Conservation (phyloP, 2,329 filamentous ascomycete species). For the Fusarium citri region DNA sequence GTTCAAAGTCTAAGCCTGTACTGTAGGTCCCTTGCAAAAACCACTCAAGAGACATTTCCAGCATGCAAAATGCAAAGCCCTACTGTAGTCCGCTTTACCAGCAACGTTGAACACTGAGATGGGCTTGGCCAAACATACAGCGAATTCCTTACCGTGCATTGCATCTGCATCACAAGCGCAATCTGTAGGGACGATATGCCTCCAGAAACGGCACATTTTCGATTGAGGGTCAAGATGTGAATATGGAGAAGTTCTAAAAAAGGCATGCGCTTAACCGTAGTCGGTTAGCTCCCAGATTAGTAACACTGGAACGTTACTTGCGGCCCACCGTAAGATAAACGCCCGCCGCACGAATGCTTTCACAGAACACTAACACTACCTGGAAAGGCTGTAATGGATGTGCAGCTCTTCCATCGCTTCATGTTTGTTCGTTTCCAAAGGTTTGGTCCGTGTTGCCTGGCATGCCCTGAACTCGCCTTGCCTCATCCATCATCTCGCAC, state of each 20-base stretch:
- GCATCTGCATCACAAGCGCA: constrained; percentile 35
- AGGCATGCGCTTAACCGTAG: constrained; percentile 24
- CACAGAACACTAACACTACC: not conserved
- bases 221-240: constrained; percentile 35
- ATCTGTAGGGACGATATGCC: constrained; percentile 29
- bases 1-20: constrained; percentile 1
- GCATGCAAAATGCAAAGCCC: constrained; percentile 6
- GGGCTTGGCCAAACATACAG: constrained; percentile 1
- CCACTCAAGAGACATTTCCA: constrained; percentile 13
- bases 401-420: constrained; percentile 11
- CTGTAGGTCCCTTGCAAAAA: constrained; percentile 17
- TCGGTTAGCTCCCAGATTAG: constrained; percentile 21
- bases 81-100: constrained; percentile 4
- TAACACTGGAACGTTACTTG: constrained; percentile 41
- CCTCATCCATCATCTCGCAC: constrained; percentile 19
- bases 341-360: constrained; percentile 35
- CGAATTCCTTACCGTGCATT: constrained; percentile 11
- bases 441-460: constrained; percentile 28
- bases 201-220: constrained; percentile 32
- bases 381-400: not conserved
- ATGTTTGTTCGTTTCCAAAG: constrained; percentile 17
- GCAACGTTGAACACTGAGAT: constrained; percentile 7
- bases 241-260: constrained; percentile 39
- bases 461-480: constrained; percentile 11
- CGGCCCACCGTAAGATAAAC: constrained; percentile 31